Conservation (phyloP, 2,329 filamentous ascomycete genomes). For the Sclerotinia glacialis region DNA sequence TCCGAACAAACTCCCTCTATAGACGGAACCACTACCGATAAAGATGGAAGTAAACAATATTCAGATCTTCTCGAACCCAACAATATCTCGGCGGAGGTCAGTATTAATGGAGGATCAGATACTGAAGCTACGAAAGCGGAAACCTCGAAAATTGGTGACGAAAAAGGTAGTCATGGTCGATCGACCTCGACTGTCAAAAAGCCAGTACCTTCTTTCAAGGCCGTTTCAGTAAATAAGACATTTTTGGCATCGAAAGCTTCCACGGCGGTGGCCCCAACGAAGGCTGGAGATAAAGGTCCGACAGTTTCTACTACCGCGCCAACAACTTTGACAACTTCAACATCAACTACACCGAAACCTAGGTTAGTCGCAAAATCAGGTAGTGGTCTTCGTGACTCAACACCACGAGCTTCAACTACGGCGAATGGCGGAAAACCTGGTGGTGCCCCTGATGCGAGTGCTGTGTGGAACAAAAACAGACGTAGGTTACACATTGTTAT, state of each 20-base stretch:
- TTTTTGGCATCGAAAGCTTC: conserved; percentile 72
- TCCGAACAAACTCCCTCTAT: conserved; percentile 40
- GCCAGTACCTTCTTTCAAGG: conserved; percentile 69
- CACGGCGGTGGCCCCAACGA: conserved; percentile 46
- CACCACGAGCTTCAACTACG: conserved; percentile 44
- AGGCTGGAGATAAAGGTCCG: conserved; percentile 50
- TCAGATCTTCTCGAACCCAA: conserved; percentile 56
- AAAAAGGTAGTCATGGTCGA: conserved; percentile 58
- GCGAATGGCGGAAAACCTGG: conserved; percentile 58
- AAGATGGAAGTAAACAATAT: conserved; percentile 55
- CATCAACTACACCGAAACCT: conserved; percentile 57
- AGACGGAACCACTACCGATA: conserved; percentile 48
- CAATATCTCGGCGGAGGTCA: conserved; percentile 62
- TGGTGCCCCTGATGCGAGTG: conserved; percentile 65
- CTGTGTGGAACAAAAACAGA: conserved; percentile 87
- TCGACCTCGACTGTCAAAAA: conserved; percentile 65
- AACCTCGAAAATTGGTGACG: conserved; percentile 53
- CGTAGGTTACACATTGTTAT: conserved; percentile 52
- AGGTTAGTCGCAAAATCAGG: conserved; percentile 75
- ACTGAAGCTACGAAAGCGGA: conserved; percentile 66
- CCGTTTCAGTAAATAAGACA: conserved; percentile 80
- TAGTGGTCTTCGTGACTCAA: conserved; percentile 55
- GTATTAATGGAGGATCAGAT: conserved; percentile 72
- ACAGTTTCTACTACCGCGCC: conserved; percentile 15
- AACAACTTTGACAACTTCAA: conserved; percentile 43